Evolutionary conservation across 2,329 filamentous ascomycete species (phyloP), one percentile per base, ranked within the genome.

Genomic region (Apiospora aurea): DNA sequence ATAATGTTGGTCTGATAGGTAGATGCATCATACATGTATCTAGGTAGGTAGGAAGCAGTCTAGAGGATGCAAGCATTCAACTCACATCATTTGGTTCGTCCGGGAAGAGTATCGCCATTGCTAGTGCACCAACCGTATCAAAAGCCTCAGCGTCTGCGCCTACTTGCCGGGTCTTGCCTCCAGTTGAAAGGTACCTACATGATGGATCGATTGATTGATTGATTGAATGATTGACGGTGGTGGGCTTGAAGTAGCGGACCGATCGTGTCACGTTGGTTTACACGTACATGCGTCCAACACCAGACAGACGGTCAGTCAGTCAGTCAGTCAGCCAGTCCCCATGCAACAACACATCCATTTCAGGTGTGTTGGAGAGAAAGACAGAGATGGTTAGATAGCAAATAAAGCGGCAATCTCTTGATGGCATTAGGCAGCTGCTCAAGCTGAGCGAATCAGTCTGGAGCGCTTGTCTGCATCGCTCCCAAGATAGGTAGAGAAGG

Each of bases 251-350:
- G 57, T 64, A n/a, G 34, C 34, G 18, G 21, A n/a, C 53, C 38
- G 57, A 64, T 14, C 34, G 57, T 64, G 57, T 64, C 57, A 64
- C 57, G 57, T 64, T 64, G 57, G 57, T 64, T 64, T 64, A 64
- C 57, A 64, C 34, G 29, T 64, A 64, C 57, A 18, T 64, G 21
- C 57, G 34, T 64, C 57, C 29, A 64, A 64, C 34, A 41, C 57
- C 57, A 64, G 53, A 61, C 53, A 57, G 14, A 34, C 51, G 51
- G 29, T 61, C 53, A 38, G 26, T 34, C 26, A 41, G 16, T 34
- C 53, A 38, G 18, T 41, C 21, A 41, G 16, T 34, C 53, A 38
- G 18, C 24, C 21, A 41, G 21, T 41, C 57, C 21, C 34, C 57
- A 64, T 41, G 57, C 57, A 41, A 21, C 53, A 61, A n/a, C 57